phyloP scores from a whole-genome alignment of 2,329 filamentous ascomycete genomes.

The Raffaelea arxii region DNA sequence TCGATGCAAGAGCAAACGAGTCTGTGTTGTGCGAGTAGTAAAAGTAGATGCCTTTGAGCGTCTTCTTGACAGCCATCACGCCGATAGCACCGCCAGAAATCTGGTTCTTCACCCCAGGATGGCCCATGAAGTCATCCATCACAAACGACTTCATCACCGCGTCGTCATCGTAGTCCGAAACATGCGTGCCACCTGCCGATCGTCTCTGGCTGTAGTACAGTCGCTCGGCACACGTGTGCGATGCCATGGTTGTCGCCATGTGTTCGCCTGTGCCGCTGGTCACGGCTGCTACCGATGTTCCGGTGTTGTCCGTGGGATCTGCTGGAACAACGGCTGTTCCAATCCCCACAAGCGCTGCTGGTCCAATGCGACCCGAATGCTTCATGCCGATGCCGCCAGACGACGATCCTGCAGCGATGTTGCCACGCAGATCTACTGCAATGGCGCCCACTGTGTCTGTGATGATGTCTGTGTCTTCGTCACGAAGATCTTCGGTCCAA shows the following conservation, averaged over 20 bases:
- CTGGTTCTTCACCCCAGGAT: slow-evolving; percentile 74
- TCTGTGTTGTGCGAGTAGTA: slow-evolving; percentile 98
- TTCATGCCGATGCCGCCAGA: slow-evolving; percentile 99
- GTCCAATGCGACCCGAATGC: slow-evolving; percentile 80
- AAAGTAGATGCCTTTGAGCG: slow-evolving; percentile 63
- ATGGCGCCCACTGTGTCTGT: slow-evolving; percentile 96
- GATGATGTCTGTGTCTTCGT: slow-evolving; percentile 40
- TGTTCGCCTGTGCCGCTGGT: slow-evolving; percentile 96
- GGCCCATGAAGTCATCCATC: slow-evolving; percentile 81
- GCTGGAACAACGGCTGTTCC: slow-evolving; percentile 82
- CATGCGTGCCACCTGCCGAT: slow-evolving; percentile 48
- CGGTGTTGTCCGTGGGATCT: slow-evolving; percentile 58
- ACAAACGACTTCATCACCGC: slow-evolving; percentile 68
- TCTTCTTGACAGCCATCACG: slow-evolving; percentile 83
- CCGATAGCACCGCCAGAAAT: slow-evolving; percentile 82
- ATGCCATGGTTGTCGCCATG: slow-evolving; percentile 92
- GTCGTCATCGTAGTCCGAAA: slow-evolving; percentile 66
- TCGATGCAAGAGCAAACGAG: slow-evolving; percentile 74
- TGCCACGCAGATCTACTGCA: slow-evolving; percentile 74
- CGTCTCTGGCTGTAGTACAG: slow-evolving; percentile 63
- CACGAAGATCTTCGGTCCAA: neutral
- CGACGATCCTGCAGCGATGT: slow-evolving; percentile 89
- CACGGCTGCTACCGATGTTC: slow-evolving; percentile 67
- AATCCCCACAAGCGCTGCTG: slow-evolving; percentile 84
- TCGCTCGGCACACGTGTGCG: slow-evolving; percentile 74